Evolutionary conservation across 2,329 filamentous ascomycete genomes (phyloP).

Genomic region (Trichoderma sp.): DNA sequence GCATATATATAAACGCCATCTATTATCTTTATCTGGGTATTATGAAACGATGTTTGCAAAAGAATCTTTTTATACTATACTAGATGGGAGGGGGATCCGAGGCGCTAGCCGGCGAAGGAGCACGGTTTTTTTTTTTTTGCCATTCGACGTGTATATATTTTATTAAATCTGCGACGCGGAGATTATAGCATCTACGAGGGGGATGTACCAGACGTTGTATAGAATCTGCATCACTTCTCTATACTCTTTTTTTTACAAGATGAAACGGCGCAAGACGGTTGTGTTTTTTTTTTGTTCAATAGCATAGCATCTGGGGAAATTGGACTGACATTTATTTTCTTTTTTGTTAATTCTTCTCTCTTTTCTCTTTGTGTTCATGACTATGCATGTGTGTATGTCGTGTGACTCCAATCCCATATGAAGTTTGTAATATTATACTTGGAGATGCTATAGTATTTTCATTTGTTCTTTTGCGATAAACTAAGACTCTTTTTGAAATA

Average conservation of each 20-base stretch:
- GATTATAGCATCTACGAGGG: constrained; percentile 24
- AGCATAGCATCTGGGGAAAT: constrained; percentile 19
- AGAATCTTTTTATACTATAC: constrained; percentile 13
- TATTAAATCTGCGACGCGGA: constrained; percentile 18
- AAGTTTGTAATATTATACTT: neutral
- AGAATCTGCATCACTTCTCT: constrained; percentile 17
- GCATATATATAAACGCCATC: neutral
- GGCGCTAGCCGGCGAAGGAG: constrained; percentile 6
- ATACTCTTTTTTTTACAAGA: neutral
- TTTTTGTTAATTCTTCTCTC: neutral
- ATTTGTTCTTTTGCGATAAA: neutral
- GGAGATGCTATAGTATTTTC: neutral
- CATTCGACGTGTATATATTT: constrained; percentile 33
- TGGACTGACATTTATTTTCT: neutral
- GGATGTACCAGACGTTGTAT: constrained; percentile 20
- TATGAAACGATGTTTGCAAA: constrained; percentile 7
- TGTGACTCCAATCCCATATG: neutral
- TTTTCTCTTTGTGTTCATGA: neutral
- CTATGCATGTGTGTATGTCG: neutral
- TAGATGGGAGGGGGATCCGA: constrained; percentile 9
- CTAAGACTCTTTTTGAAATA: neutral
- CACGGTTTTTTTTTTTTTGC: constrained; percentile 14
- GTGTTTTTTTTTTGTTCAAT: constrained; percentile 9
- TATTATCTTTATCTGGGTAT: constrained; percentile 3
- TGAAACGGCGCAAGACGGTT: neutral